Base-by-base conservation (phyloP, 768 basidiomycete genomes). In the Suillus occidentalis region DNA sequence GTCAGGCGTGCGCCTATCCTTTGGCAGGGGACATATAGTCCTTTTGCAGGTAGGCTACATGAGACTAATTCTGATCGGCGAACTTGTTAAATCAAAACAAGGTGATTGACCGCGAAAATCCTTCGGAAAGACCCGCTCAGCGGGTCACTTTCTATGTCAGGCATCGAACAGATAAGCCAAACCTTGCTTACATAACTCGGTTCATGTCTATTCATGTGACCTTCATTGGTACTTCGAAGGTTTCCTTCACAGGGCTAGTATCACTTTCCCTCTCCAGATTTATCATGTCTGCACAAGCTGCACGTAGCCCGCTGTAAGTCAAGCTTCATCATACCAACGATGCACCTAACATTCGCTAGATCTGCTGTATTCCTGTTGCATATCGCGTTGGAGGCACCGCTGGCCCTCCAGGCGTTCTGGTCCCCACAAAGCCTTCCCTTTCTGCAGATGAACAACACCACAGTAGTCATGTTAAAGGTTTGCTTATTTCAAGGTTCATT, bases 381-480 rank as follows among this genome's bases (percentile, higher is more conserved):
- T 70, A 85, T 92, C 69, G 90, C 89, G 6, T 79, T 94, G 63
- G 93, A 95, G 73, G 82, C 86, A 6, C 93, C 93, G 0, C 73
- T 95, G 25, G 91, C 88, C 4, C 75, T 95, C 39, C 92, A 94
- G 73, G 91, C 92, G 7, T 76, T 94, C 20, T 85, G 85, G 79
- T 81, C 86, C 0, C 87, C 91, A 1, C 70, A 76, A 20, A 79
- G 75, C 18, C 74, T 94, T 22, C 93, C 93, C 0, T 93, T 95
- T 74, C 68, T 94, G 63, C 86, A 92, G 73, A 81, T 93, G 69
- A 94, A 89, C 70, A 95, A 95, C 79, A 94, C 93, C 6, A 85
- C 91, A 0, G 59, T 94, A 9, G 86, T 92, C 2, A 67, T 94
- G 9, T 76, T 92, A 57, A 94, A 94, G 83, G 93, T 89, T 58